These are phyloP conservation scores for Laguncularia racemosa DNA, from an alignment of 345 rosid genomes.

Conservation along the genomic window DNA sequence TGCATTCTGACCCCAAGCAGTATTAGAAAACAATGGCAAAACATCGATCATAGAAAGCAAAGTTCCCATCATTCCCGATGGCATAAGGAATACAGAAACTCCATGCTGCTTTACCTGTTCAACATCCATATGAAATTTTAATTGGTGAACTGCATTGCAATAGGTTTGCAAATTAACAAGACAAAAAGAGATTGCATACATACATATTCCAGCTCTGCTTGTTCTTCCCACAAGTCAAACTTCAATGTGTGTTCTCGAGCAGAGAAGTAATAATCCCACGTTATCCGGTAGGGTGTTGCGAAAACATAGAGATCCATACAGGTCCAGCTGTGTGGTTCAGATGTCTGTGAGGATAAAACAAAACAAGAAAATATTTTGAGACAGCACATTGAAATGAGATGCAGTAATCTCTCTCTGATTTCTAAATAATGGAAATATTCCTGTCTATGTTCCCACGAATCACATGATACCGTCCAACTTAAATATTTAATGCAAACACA, in stretches of 20 bases:
- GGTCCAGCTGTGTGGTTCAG: conserved; percentile 85
- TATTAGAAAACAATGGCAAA: conserved; percentile 86
- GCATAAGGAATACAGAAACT: conserved; percentile 94
- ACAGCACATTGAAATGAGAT: too few species aligned
- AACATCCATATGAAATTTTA: conserved; percentile 9
- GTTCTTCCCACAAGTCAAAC: conserved; percentile 87
- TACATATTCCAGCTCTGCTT: conserved; percentile 88
- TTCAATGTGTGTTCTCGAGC: conserved; percentile 72
- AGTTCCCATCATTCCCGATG: conserved; percentile 94
- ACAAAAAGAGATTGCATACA: conserved; percentile 8
- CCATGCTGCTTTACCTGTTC: conserved; percentile 91
- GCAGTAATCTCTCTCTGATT: too few species aligned
- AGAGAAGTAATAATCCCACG: conserved; percentile 94
- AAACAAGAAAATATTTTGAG: not conserved
- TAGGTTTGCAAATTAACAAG: conserved; percentile 3
- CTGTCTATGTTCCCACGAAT: too few species aligned
- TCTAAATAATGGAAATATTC: too few species aligned
- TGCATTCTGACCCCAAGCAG: conserved; percentile 86
- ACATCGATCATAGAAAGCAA: conserved; percentile 76
- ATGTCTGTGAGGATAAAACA: conserved; percentile 43
- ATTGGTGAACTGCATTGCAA: conserved; percentile 2
- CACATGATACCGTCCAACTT: too few species aligned
- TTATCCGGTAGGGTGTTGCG: conserved; percentile 92
- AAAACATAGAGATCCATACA: conserved; percentile 97
- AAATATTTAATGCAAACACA: too few species aligned